Conservation (phyloP, 1,284 basidiomycete genomes). For the Pseudozyma hubeiensis region DNA sequence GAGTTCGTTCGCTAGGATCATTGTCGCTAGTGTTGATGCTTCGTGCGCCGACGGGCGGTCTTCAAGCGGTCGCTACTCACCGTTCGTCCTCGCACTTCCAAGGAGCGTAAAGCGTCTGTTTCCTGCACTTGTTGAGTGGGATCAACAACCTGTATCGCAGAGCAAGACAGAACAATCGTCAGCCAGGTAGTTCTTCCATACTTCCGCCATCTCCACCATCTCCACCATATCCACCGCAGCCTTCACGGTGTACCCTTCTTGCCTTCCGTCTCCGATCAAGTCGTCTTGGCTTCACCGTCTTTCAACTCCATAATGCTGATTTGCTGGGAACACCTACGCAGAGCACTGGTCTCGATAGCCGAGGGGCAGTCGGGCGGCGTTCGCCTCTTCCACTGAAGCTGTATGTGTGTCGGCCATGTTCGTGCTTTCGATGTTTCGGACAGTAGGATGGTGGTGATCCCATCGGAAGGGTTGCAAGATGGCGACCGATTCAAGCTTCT, state of each 20-base stretch:
- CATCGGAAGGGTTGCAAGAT: neutral
- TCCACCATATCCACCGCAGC: neutral
- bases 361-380: conserved; percentile 80
- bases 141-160: conserved; percentile 77
- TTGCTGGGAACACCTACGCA: conserved; percentile 75
- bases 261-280: neutral
- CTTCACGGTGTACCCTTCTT: no score
- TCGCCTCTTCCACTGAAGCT: conserved; percentile 85
- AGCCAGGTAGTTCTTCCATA: neutral
- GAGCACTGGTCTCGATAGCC: conserved; percentile 91
- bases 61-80: conserved; percentile 50
- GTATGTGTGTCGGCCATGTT: conserved; percentile 70
- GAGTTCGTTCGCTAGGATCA: no score
- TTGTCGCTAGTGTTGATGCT: neutral
- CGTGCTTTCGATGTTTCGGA: no score
- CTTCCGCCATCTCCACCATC: neutral
- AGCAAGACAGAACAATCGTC: no score
- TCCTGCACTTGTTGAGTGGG: conserved; percentile 84
- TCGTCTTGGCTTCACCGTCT: no score
- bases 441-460: neutral
- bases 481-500: neutral
- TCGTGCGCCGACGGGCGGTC: neutral
- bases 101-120: conserved; percentile 78
- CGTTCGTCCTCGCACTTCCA: conserved; percentile 86
- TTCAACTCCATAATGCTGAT: no score